phyloP scores from a whole-genome alignment of 228 moss, liverwort and hornwort genomes.

The Sphagnum magellanicum region DNA sequence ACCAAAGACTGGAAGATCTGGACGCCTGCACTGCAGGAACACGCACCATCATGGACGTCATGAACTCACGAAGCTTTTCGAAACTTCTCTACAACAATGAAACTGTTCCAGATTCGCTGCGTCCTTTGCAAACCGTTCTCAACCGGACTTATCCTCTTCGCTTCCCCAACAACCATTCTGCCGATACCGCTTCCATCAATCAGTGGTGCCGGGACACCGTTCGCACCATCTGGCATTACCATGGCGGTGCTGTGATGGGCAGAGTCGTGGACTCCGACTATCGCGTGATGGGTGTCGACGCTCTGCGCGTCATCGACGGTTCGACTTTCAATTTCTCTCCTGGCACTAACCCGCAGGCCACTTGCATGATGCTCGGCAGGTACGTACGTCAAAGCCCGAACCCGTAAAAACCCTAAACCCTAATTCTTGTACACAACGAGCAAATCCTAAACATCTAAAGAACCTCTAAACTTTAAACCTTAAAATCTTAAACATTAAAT shows the following conservation, averaged over 20 bases:
- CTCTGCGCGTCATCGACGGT: constrained; percentile 47
- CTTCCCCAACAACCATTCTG: constrained; percentile 19
- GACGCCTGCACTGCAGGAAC: constrained; percentile 39
- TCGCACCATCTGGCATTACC: constrained; percentile 70
- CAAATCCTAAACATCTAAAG: not conserved
- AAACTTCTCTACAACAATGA: constrained; percentile 30
- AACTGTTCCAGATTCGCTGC: constrained; percentile 12
- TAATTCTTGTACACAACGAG: not conserved
- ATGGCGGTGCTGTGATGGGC: constrained; percentile 44
- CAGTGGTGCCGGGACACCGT: constrained; percentile 57
- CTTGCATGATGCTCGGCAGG: constrained; percentile 54
- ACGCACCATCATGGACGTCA: constrained; percentile 11
- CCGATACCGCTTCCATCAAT: constrained; percentile 31
- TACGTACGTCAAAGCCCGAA: constrained; percentile 5
- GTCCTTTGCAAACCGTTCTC: constrained; percentile 9
- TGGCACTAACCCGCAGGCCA: constrained; percentile 54
- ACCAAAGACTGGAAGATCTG: constrained; percentile 19
- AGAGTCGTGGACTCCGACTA: constrained; percentile 28
- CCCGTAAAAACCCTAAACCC: not conserved
- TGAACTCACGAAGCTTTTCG: constrained; percentile 16
- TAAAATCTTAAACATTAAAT: too few species aligned
- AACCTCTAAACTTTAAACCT: not conserved
- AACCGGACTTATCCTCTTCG: constrained; percentile 32
- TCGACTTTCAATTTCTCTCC: constrained; percentile 42
- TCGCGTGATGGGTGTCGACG: constrained; percentile 26